Percentiles rank a stretch among this genome's conserved stretches.
Evolutionary conservation across 495 filamentous ascomycete genomes (phyloP).

Genomic region (Neurospora sp.): DNA sequence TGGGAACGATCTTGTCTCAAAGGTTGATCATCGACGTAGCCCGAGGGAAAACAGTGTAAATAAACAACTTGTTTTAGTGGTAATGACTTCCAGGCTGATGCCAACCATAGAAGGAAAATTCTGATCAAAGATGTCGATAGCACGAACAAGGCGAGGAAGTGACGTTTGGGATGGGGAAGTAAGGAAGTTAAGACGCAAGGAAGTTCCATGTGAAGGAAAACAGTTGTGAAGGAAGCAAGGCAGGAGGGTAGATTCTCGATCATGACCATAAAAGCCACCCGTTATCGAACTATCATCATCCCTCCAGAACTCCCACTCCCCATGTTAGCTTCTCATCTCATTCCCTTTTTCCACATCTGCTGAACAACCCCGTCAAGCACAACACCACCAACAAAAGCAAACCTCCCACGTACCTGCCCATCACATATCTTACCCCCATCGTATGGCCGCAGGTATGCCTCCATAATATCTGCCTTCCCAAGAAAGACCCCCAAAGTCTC

Average conservation of each 20-base stretch:
- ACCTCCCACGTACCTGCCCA: not conserved
- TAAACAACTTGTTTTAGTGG: not conserved
- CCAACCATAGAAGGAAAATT: not conserved
- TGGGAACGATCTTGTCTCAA: accelerated
- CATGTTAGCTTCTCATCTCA: not conserved
- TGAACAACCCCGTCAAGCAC: not conserved
- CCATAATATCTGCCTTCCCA: not conserved
- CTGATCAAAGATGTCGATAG: not conserved
- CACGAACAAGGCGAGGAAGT: not conserved
- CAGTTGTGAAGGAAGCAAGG: not conserved
- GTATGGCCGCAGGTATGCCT: not conserved
- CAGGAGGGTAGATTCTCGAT: no score
- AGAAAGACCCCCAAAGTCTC: not conserved
- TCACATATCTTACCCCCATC: not conserved
- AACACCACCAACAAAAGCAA: not conserved
- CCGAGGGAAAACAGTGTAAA: not conserved
- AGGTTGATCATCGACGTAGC: not conserved
- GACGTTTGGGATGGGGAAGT: not conserved
- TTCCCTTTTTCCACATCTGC: not conserved
- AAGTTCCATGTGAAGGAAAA: not conserved
- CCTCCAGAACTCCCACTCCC: not conserved
- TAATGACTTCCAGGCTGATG: not conserved
- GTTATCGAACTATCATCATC: not conserved
- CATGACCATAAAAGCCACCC: no score
- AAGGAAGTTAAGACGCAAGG: not conserved